Percentiles rank a stretch among this genome's conserved stretches.
phyloP scores from a whole-genome alignment of 805 yeast genomes.

The Sugiyamaella americana region DNA sequence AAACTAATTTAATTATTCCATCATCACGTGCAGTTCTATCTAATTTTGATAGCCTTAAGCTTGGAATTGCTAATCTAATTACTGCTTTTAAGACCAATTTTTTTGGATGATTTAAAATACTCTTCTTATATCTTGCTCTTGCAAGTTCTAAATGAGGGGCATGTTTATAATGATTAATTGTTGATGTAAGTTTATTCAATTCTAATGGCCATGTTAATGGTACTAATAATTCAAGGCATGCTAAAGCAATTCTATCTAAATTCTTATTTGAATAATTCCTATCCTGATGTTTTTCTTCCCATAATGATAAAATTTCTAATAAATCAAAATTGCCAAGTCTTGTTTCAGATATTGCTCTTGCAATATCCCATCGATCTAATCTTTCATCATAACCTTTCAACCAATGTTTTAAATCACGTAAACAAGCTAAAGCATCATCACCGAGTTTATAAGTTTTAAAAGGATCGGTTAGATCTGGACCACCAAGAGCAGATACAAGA shows the following conservation, averaged over 20 bases:
- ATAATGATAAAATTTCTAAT: slow-evolving; percentile 63
- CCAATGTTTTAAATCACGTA: slow-evolving; percentile 87
- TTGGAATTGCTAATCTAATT: slow-evolving; percentile 60
- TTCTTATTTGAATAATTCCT: slow-evolving; percentile 21
- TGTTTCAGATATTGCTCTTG: slow-evolving; percentile 78
- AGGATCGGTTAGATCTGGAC: slow-evolving; percentile 59
- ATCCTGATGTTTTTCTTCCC: slow-evolving; percentile 44
- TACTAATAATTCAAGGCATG: slow-evolving; percentile 73
- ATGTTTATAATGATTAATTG: slow-evolving; percentile 50
- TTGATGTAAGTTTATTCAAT: slow-evolving; percentile 50
- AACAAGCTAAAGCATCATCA: slow-evolving; percentile 78
- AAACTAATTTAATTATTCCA: slow-evolving; percentile 62
- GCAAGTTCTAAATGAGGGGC: slow-evolving; percentile 57
- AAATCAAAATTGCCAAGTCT: slow-evolving; percentile 70
- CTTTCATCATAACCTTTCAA: slow-evolving; percentile 74
- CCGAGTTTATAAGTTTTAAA: slow-evolving; percentile 66
- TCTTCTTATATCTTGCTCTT: slow-evolving; percentile 67
- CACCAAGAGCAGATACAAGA: slow-evolving; percentile 86
- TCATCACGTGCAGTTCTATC: slow-evolving; percentile 68
- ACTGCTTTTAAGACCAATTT: slow-evolving; percentile 66
- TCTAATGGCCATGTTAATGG: slow-evolving; percentile 82
- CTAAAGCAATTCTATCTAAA: slow-evolving; percentile 58
- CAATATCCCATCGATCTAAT: slow-evolving; percentile 67
- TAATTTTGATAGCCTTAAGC: slow-evolving; percentile 23
- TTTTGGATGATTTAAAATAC: slow-evolving; percentile 48